A percentile compares a stretch with the other conserved stretches of the same genome.
These are phyloP conservation scores for Tricholoma flavovirens DNA, from an alignment of 768 basidiomycete genomes.

Conservation along the genomic window DNA sequence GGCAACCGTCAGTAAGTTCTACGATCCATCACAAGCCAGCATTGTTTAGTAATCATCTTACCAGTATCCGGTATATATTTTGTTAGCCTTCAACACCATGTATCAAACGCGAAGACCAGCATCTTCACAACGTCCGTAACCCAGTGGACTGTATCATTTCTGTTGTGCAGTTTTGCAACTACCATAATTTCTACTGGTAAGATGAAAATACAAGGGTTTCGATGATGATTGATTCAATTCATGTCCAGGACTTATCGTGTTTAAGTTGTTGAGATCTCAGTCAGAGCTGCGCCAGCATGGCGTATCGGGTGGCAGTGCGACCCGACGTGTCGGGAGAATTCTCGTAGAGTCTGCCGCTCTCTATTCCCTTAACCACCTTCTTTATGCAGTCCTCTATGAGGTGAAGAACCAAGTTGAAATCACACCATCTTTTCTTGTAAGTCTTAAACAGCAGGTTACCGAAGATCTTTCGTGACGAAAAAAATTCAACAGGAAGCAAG, in stretches of 20 bases:
- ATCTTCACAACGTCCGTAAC: background rate
- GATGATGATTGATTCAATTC: background rate
- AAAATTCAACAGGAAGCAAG: background rate
- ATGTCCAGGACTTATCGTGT: background rate
- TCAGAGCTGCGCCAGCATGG: background rate
- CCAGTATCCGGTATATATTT: background rate
- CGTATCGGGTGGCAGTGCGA: background rate
- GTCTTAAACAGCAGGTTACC: background rate
- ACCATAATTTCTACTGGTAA: background rate
- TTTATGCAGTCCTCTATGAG: background rate
- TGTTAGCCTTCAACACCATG: background rate
- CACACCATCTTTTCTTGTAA: background rate
- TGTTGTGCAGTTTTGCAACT: background rate
- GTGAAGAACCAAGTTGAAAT: slow-evolving; percentile 1
- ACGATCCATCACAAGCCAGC: background rate
- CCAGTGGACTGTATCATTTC: background rate
- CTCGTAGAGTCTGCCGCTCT: background rate
- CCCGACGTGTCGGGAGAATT: background rate
- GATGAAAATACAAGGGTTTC: background rate
- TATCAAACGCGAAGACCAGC: background rate
- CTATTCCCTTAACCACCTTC: background rate
- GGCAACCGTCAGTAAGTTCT: background rate
- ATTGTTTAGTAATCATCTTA: too few species aligned
- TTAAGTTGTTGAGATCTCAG: background rate
- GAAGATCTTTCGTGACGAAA: background rate